Percentiles rank a stretch among this genome's conserved stretches.
These are phyloP conservation scores for Boletellus ananas DNA, from an alignment of 768 basidiomycete species.

Conservation along the genomic window DNA sequence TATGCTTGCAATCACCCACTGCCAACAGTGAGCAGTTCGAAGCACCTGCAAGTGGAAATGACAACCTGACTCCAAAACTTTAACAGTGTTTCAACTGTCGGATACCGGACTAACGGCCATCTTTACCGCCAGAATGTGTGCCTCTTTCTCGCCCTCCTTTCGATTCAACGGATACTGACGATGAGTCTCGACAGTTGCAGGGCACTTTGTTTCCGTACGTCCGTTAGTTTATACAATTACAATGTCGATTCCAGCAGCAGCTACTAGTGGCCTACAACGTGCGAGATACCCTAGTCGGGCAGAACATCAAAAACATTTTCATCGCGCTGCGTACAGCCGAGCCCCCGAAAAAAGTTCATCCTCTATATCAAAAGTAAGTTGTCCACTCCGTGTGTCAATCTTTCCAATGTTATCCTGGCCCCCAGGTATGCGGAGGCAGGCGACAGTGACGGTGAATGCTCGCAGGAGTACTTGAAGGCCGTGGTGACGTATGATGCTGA, in stretches of 20 bases:
- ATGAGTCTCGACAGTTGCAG: constrained; percentile 36
- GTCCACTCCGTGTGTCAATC: neutral
- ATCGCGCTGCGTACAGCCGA: constrained; percentile 2
- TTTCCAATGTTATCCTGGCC: neutral
- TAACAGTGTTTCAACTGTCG: constrained; percentile 9
- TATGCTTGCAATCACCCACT: constrained; percentile 27
- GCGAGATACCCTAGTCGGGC: neutral
- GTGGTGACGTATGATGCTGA: constrained; percentile 12
- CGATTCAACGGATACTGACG: neutral
- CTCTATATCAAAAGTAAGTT: constrained; percentile 9
- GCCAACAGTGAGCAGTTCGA: constrained; percentile 22
- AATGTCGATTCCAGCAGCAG: neutral
- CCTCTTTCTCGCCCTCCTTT: neutral
- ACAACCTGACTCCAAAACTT: neutral
- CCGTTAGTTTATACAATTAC: neutral
- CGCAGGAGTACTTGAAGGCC: constrained; percentile 12
- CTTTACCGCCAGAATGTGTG: constrained; percentile 49
- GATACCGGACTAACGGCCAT: constrained; percentile 20
- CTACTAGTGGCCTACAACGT: constrained; percentile 29
- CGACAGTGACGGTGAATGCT: too few species aligned
- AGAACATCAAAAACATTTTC: constrained; percentile 11
- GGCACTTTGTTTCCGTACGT: constrained; percentile 46
- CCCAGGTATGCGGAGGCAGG: neutral
- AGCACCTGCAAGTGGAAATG: neutral
- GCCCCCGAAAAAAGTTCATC: neutral